These are phyloP conservation scores for Santalum album DNA, from an alignment of 164 flowering plant species.

Conservation along the genomic window DNA sequence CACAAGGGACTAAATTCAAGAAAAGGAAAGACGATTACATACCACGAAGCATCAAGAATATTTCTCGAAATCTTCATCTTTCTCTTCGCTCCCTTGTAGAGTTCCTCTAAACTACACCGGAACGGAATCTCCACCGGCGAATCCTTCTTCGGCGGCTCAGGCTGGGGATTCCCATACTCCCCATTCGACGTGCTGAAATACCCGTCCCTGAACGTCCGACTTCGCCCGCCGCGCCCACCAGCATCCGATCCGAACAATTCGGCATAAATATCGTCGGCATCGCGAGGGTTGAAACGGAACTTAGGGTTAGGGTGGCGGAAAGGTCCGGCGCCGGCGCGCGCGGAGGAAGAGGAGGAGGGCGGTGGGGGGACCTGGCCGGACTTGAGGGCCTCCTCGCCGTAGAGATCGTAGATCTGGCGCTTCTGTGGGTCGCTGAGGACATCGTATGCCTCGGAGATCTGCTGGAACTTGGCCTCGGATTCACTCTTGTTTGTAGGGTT, in stretches of 20 bases:
- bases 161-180: too few species aligned
- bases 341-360: constrained; percentile 7
- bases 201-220: too few species aligned
- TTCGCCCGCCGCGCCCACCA: too few species aligned
- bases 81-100: too few species aligned
- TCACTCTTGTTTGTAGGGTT: constrained; percentile 28
- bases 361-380: constrained; percentile 52
- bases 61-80: too few species aligned
- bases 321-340: neutral
- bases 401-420: constrained; percentile 81
- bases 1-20: too few species aligned
- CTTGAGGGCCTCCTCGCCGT: constrained; percentile 68
- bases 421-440: constrained; percentile 68
- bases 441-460: constrained; percentile 74
- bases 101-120: too few species aligned
- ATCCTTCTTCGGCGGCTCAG: too few species aligned
- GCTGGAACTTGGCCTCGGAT: constrained; percentile 66
- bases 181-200: too few species aligned
- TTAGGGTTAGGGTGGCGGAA: constrained; percentile 19
- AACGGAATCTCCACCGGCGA: too few species aligned
- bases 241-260: constrained; percentile 47
- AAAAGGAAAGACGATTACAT: too few species aligned
- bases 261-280: constrained; percentile 67
- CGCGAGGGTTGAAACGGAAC: constrained; percentile 47
- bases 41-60: too few species aligned